A percentile compares a stretch with the other conserved stretches of the same genome.
These are phyloP conservation scores for Kingdonia uniflora DNA, from an alignment of 164 flowering plant species.

Conservation along the genomic window DNA sequence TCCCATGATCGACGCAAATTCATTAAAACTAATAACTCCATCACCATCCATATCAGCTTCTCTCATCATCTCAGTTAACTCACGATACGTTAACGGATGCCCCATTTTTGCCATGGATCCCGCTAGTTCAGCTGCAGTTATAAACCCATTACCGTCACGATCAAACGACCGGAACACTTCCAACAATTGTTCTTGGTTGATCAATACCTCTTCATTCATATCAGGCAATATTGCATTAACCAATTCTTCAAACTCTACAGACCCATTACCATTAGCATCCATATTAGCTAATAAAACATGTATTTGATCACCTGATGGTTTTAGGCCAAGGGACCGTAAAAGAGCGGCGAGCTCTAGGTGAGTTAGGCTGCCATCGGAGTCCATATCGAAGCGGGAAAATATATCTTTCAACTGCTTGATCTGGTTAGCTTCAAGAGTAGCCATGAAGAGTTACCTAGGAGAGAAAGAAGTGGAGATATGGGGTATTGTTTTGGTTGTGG, in stretches of 20 bases:
- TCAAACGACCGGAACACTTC: slow-evolving; percentile 67
- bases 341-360: slow-evolving; percentile 86
- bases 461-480: not conserved
- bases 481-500: not conserved
- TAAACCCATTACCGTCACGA: slow-evolving; percentile 74
- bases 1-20: slow-evolving; percentile 61
- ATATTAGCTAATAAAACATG: slow-evolving; percentile 38
- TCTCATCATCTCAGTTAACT: slow-evolving; percentile 61
- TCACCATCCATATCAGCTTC: slow-evolving; percentile 79
- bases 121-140: slow-evolving; percentile 81
- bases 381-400: slow-evolving; percentile 84
- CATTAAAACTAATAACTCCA: slow-evolving; percentile 65
- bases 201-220: slow-evolving; percentile 28
- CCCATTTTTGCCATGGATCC: slow-evolving; percentile 91
- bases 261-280: slow-evolving; percentile 67
- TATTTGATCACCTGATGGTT: slow-evolving; percentile 69
- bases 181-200: slow-evolving; percentile 56
- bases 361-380: slow-evolving; percentile 83
- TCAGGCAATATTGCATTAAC: slow-evolving; percentile 46
- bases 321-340: slow-evolving; percentile 72
- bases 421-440: slow-evolving; percentile 36
- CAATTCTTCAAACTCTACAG: slow-evolving; percentile 67
- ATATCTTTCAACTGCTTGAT: slow-evolving; percentile 53
- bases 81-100: slow-evolving; percentile 54
- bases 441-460: slow-evolving; percentile 8